Base-by-base conservation (phyloP, 208 protist species). In the Wallacemonas rigidus region DNA sequence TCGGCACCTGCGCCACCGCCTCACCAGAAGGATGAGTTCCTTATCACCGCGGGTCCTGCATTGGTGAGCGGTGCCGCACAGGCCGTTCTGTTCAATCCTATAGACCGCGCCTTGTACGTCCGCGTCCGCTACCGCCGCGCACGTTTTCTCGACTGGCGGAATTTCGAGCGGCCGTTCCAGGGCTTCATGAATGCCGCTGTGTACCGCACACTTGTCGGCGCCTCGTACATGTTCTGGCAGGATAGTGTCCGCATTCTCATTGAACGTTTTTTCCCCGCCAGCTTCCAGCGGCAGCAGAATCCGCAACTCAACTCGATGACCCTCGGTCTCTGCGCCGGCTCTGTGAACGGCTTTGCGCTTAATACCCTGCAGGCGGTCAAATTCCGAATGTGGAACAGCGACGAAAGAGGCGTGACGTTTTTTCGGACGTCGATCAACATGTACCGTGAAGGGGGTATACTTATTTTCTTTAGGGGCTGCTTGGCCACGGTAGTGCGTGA, bases 161-260 rank as follows among this genome's bases (percentile, higher is more conserved):
- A 97, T 62, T 97, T 95, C 81, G 87, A 93, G 58, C 90, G 85
- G 2, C 93, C 93, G 0, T 97, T 97, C 82, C 93, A 97, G 68
- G 90, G 93, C 15, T 95, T 97, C 70, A 67, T 92, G 74, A 97
- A 97, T 64, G 93, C 93, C 2, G 88, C 88, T 1, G 82, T 97
- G 2, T 97, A 97, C 63, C 87, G 93, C 36, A 97, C 93, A 17
- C 65, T 95, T 41, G 88, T 95, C 2, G 86, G 87, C 2, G 89
- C 87, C 6, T 94, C 90, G 14, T 97, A 97, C 82, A 87, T 97
- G 70, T 95, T 97, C 67, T 97, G 85, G 85, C 93, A 97, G 56
- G 90, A 97, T 76, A 88, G 78, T 67, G 77, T 82, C 44, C 85
- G 80, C 8, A 84, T 94, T 9, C 85, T 87, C 35, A 89, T 97